Evolutionary conservation across 495 filamentous ascomycete species (phyloP).

Genomic region (Rhizodiscina lignyota): DNA sequence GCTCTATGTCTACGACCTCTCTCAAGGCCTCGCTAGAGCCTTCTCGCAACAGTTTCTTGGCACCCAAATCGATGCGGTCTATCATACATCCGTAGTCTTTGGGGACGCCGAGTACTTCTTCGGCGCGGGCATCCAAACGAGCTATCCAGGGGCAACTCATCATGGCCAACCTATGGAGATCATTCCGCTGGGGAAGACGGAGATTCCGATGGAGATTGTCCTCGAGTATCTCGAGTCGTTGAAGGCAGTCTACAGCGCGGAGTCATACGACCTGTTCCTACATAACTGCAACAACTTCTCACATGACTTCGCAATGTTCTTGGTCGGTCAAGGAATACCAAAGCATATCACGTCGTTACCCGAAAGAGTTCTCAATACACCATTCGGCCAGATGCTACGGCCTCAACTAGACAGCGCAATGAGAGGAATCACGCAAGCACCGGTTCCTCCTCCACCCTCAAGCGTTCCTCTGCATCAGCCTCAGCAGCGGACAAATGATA

Average conservation of each 20-base stretch:
- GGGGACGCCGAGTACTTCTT: constrained; percentile 62
- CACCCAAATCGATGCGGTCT: constrained; percentile 54
- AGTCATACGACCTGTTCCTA: constrained; percentile 78
- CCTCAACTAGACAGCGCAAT: constrained; percentile 66
- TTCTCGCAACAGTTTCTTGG: constrained; percentile 19
- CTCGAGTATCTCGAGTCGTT: constrained; percentile 79
- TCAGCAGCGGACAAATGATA: neutral
- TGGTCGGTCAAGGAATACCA: constrained; percentile 81
- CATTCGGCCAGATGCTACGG: constrained; percentile 78
- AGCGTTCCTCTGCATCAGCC: constrained; percentile 2
- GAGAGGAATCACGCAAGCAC: constrained; percentile 39
- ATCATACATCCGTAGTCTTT: constrained; percentile 79
- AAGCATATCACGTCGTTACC: constrained; percentile 79
- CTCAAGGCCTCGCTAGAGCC: no score
- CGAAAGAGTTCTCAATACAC: constrained; percentile 70
- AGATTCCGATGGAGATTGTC: constrained; percentile 69
- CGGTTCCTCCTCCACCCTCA: constrained; percentile 22
- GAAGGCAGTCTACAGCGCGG: constrained; percentile 62
- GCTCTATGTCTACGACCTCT: constrained; percentile 89
- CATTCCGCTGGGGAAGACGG: constrained; percentile 54
- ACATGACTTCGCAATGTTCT: constrained; percentile 80
- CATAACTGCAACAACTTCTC: constrained; percentile 98
- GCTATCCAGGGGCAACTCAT: constrained; percentile 62
- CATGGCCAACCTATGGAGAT: constrained; percentile 72
- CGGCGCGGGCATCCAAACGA: constrained; percentile 64